Base-by-base conservation (phyloP, 768 basidiomycete species). In the Russula ochroleuca region DNA sequence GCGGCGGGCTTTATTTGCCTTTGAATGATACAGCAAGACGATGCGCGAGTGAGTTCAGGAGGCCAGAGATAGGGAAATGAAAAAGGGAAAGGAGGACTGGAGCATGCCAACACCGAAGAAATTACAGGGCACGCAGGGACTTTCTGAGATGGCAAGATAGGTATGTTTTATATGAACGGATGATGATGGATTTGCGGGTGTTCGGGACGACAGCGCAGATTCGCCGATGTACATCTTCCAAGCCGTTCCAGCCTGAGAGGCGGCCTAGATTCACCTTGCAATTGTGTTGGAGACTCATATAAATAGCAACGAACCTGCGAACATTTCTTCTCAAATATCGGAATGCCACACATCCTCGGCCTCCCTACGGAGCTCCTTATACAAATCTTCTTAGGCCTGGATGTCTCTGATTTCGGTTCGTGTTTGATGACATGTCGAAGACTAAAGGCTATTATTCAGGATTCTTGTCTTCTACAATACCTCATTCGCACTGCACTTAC, bases 281-380 rank as follows among this genome's bases (percentile, higher is more conserved):
- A 43, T 6, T 17, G 40, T 6, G 40, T 41, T 41, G 40, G 15
- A 17, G 40, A 15, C 40, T 15, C 40, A 41, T 41, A 43, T 43
- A 45, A 45, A 45, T 45, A 21, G 8, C 2, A 45, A 45, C 10
- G 19, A 21, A 3, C 43, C n/a, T 21, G 11, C 10, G 7, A 45
- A n/a, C 43, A 45, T 45, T 5, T 9, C 43, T 45, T 45, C 43
- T 7, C 40, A 28, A 13, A 57, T n/a, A 17, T 14, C 19, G 58
- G 15, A 25, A 52, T 58, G 56, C 28, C 52, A 6, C 6, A 40
- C 43, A 47, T 64, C 45, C 41, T 49, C 35, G n/a, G 55, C 52
- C 51, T 59, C 33, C 50, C 57, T 19, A 41, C 57, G 17, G 57
- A 64, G 25, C 37, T 59, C 37, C 15, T 59, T 21, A 48, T 64